phyloP scores from a whole-genome alignment of 1,284 basidiomycete species.

The Apiotrichum akiyoshidainum region DNA sequence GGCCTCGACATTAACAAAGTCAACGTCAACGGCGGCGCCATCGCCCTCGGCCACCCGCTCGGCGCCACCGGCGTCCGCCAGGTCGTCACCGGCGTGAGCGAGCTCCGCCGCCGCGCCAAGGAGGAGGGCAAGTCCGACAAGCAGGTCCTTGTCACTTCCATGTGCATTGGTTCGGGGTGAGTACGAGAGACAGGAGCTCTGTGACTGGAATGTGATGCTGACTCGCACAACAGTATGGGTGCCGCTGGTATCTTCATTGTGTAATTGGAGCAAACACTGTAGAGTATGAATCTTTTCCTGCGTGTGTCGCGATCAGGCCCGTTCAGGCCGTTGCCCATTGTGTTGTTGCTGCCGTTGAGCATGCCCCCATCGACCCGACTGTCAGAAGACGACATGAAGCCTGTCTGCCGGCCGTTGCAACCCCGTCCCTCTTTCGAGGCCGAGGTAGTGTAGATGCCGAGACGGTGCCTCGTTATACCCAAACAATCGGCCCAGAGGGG shows the following conservation, averaged over 20 bases:
- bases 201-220: not conserved
- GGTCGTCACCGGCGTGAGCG: conserved; percentile 31
- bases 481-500: no score
- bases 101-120: conserved; percentile 26
- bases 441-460: no score
- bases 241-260: conserved; percentile 28
- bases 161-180: conserved; percentile 32
- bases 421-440: no score
- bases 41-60: conserved; percentile 24
- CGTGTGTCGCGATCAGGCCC: no score
- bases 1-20: conserved; percentile 70
- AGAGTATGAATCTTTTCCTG: not conserved
- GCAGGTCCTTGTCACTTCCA: conserved; percentile 28
- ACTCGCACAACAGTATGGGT: conserved; percentile 20
- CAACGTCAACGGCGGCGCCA: conserved; percentile 73
- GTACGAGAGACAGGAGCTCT: not conserved
- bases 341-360: no score
- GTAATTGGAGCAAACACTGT: conserved; percentile 9
- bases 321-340: no score
- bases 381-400: no score
- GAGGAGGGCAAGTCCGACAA: conserved; percentile 13
- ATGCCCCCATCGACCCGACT: no score
- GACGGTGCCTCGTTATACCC: no score
- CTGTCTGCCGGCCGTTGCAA: no score
- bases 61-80: conserved; percentile 31